Percentiles rank a stretch among this genome's conserved stretches.
phyloP scores from a whole-genome alignment of 1,139 yeast species.

The Wickerhamiella pararugosa region DNA sequence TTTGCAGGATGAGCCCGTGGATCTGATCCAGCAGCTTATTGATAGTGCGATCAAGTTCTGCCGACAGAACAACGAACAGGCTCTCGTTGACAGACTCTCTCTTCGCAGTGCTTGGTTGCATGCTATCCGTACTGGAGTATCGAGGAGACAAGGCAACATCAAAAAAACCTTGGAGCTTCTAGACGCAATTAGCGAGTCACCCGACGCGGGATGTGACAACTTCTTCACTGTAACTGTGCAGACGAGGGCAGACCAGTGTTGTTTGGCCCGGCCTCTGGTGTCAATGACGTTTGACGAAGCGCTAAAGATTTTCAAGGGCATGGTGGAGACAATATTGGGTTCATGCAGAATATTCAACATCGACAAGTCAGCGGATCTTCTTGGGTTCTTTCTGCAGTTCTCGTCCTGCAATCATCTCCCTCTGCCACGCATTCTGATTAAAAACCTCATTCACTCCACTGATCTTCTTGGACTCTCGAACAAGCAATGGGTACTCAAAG shows the following conservation, averaged over 20 bases:
- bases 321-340: slow-evolving; percentile 15
- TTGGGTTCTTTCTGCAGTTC: slow-evolving; percentile 20
- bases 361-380: slow-evolving; percentile 19
- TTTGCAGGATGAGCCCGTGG: slow-evolving; percentile 15
- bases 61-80: slow-evolving; percentile 7
- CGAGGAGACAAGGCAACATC: slow-evolving; percentile 15
- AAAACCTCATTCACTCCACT: slow-evolving; percentile 13
- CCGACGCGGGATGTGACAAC: background rate
- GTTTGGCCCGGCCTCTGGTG: slow-evolving; percentile 20
- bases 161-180: slow-evolving; percentile 10
- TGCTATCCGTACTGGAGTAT: slow-evolving; percentile 13
- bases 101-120: slow-evolving; percentile 13
- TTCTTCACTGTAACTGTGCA: slow-evolving; percentile 18
- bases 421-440: slow-evolving; percentile 21
- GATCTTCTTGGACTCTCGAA: slow-evolving; percentile 11
- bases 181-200: slow-evolving; percentile 5
- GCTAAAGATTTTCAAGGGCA: slow-evolving; percentile 12
- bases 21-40: slow-evolving; percentile 11
- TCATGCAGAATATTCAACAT: slow-evolving; percentile 12
- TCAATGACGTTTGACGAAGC: slow-evolving; percentile 15
- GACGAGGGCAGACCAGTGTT: slow-evolving; percentile 19
- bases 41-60: slow-evolving; percentile 16
- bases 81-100: slow-evolving; percentile 7
- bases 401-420: slow-evolving; percentile 14
- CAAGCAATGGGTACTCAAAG: slow-evolving; percentile 21